These are phyloP conservation scores for Sugiyamaella xylanicola DNA, from an alignment of 1,139 yeast genomes.

Conservation along the genomic window DNA sequence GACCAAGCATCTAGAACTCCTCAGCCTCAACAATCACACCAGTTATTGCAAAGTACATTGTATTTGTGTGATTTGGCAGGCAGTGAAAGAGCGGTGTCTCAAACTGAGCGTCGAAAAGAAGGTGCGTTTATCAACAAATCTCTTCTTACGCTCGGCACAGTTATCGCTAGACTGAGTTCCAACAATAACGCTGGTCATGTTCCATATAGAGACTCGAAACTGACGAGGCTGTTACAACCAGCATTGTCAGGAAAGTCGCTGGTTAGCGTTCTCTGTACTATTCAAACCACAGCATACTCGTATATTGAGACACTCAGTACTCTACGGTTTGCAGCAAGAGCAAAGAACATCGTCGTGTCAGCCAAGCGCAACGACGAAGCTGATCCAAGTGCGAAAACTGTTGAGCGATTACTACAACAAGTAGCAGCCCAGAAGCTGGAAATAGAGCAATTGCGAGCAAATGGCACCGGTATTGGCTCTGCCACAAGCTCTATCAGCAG, in stretches of 20 bases:
- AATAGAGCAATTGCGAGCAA: slow-evolving; percentile 36
- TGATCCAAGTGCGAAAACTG: slow-evolving; percentile 30
- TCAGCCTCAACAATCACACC: slow-evolving; percentile 44
- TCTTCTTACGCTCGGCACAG: slow-evolving; percentile 83
- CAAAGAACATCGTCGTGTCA: slow-evolving; percentile 75
- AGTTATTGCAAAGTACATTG: slow-evolving; percentile 52
- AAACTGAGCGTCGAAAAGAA: slow-evolving; percentile 82
- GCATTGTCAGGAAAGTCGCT: slow-evolving; percentile 86
- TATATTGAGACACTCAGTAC: slow-evolving; percentile 83
- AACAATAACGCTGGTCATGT: slow-evolving; percentile 54
- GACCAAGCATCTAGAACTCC: not conserved
- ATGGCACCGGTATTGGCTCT: slow-evolving; percentile 15
- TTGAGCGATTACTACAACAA: slow-evolving; percentile 39
- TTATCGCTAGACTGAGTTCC: slow-evolving; percentile 65
- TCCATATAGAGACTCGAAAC: slow-evolving; percentile 89
- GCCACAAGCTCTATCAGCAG: too few relatives aligned
- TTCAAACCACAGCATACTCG: slow-evolving; percentile 64
- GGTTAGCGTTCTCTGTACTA: slow-evolving; percentile 86
- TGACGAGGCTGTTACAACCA: slow-evolving; percentile 85
- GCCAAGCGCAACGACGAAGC: slow-evolving; percentile 55
- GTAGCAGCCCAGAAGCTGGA: slow-evolving; percentile 47
- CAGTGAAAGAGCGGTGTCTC: slow-evolving; percentile 85
- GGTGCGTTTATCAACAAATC: slow-evolving; percentile 93
- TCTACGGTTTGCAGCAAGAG: slow-evolving; percentile 87
- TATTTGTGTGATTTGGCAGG: slow-evolving; percentile 96